Evolutionary conservation across 192 early-diverging fungal species (phyloP).

Genomic region (Rhizoclosmatium sp.): DNA sequence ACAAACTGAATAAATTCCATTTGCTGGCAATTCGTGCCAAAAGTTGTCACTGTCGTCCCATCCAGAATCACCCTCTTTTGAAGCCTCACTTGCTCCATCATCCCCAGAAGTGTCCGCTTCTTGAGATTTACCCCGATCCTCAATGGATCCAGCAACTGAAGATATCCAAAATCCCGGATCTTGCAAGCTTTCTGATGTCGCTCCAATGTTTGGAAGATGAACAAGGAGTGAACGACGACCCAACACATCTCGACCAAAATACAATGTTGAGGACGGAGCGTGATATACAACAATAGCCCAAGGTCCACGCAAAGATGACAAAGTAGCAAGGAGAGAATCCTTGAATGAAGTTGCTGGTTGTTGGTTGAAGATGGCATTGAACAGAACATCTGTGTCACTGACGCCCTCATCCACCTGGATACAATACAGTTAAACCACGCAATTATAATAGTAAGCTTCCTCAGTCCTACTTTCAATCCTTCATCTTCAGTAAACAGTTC

Average conservation of each 20-base stretch:
- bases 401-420: neutral
- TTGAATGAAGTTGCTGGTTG: conserved; percentile 6
- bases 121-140: neutral
- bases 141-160: conserved; percentile 29
- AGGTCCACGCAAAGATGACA: conserved; percentile 76
- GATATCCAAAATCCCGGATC: conserved; percentile 36
- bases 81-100: conserved; percentile 16
- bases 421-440: neutral
- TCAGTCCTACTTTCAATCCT: neutral
- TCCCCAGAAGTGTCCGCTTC: neutral
- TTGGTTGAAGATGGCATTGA: conserved; percentile 44
- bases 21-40: conserved; percentile 82
- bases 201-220: conserved; percentile 48
- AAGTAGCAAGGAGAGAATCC: conserved; percentile 38
- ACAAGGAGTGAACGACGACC: conserved; percentile 84
- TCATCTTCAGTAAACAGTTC: conserved; percentile 84
- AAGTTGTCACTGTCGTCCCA: conserved; percentile 34
- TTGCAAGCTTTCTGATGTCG: neutral
- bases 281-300: conserved; percentile 80
- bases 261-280: conserved; percentile 53
- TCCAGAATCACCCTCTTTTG: conserved; percentile 25
- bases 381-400: conserved; percentile 70
- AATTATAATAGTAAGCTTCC: neutral
- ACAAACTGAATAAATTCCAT: conserved; percentile 70
- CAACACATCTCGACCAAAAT: conserved; percentile 86